phyloP scores from a whole-genome alignment of 2,329 filamentous ascomycete genomes.

The Paecilomyces variotii region DNA sequence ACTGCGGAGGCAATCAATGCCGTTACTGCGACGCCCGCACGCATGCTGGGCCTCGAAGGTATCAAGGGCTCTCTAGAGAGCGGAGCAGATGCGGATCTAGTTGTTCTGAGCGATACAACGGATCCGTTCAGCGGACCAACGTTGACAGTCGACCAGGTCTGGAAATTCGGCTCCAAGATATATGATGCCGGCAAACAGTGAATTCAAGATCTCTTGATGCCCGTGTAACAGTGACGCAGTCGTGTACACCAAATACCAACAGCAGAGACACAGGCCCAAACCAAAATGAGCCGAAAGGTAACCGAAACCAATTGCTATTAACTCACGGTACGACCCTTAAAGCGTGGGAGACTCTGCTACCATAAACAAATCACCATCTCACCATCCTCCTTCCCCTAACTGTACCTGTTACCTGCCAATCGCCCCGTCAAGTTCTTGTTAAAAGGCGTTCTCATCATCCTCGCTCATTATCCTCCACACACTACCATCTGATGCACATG shows the following conservation, averaged over 20 bases:
- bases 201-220: neutral
- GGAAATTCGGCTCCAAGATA: constrained; percentile 36
- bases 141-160: constrained; percentile 35
- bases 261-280: neutral
- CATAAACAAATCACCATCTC: neutral
- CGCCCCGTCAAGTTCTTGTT: neutral
- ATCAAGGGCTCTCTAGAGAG: constrained; percentile 32
- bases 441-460: neutral
- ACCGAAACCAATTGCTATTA: neutral
- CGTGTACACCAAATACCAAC: neutral
- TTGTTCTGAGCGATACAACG: constrained; percentile 28
- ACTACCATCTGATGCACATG: neutral
- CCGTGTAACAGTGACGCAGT: neutral
- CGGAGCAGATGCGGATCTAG: constrained; percentile 35
- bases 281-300: neutral
- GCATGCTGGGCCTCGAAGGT: constrained; percentile 29
- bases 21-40: constrained; percentile 32
- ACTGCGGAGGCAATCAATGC: constrained; percentile 34
- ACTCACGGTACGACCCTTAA: neutral
- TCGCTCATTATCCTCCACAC: neutral
- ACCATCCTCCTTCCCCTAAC: neutral
- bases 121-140: constrained; percentile 23
- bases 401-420: neutral
- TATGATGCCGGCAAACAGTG: constrained; percentile 25
- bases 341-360: neutral